Evolutionary conservation across 352 stramenopile species (phyloP).

Genomic region (Stramenopiles sp.): DNA sequence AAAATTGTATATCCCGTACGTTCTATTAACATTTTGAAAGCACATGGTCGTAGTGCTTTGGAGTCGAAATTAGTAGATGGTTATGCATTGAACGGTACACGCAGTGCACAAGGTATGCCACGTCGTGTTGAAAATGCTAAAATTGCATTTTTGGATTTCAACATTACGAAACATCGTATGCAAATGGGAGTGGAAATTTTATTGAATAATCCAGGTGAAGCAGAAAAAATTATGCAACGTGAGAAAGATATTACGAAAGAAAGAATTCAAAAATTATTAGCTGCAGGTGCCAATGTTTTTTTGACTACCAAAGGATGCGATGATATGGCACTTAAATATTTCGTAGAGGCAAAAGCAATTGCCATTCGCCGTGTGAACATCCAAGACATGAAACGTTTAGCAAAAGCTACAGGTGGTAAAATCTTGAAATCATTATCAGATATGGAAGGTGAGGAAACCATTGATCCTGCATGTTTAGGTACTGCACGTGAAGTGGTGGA

Average conservation of each 20-base stretch:
- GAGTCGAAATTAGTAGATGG: conserved; percentile 96
- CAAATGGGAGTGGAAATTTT: conserved; percentile 78
- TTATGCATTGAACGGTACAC: conserved; percentile 93
- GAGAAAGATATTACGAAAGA: conserved; percentile 99
- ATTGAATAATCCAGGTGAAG: conserved; percentile 96
- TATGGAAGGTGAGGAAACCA: conserved; percentile 43
- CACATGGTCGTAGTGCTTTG: conserved; percentile 73
- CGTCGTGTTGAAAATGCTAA: conserved; percentile 91
- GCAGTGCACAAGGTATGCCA: conserved; percentile 81
- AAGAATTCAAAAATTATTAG: conserved; percentile 97
- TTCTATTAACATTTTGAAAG: conserved; percentile 97
- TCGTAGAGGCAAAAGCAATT: conserved; percentile 92
- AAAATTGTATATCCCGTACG: conserved; percentile 97
- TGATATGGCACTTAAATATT: conserved; percentile 99
- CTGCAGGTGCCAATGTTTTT: conserved; percentile 90
- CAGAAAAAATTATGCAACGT: conserved; percentile 93
- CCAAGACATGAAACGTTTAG: conserved; percentile 91
- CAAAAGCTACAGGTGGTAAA: conserved; percentile 88
- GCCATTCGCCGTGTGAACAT: conserved; percentile 88
- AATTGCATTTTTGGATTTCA: conserved; percentile 86
- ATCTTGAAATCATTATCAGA: conserved; percentile 91
- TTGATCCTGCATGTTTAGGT: conserved; percentile 51
- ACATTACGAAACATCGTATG: conserved; percentile 93
- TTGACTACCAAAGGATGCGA: conserved; percentile 99
- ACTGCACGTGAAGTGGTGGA: conserved; percentile 74